Evolutionary conservation across 2,329 filamentous ascomycete genomes (phyloP).

Genomic region (Neurospora crassa): DNA sequence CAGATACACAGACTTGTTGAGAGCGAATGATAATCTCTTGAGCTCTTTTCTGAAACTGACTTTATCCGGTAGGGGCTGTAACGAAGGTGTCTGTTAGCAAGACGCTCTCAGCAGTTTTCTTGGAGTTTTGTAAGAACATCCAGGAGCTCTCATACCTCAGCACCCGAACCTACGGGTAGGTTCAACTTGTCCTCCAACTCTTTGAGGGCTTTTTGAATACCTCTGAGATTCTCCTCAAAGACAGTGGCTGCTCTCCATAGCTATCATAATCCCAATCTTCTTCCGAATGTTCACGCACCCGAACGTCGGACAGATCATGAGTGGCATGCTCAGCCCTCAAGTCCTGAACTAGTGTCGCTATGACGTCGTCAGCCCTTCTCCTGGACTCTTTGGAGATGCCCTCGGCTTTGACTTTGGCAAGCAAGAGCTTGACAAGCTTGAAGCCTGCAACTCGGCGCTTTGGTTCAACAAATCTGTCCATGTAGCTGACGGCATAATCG

Average conservation of each 20-base stretch:
- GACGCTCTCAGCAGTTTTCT: too few species aligned
- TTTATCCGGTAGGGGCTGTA: neutral
- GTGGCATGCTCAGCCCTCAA: neutral
- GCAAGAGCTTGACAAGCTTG: neutral
- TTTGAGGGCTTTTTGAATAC: constrained; percentile 16
- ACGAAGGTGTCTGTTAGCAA: neutral
- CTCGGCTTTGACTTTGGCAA: neutral
- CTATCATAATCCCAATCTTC: neutral
- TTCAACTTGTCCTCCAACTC: constrained; percentile 12
- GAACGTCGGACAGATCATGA: neutral
- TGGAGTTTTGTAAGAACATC: neutral
- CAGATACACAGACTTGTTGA: constrained; percentile 6
- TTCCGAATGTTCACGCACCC: neutral
- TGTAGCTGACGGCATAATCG: neutral
- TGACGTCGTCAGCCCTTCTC: neutral
- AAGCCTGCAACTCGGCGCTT: neutral
- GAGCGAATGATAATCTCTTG: constrained; percentile 8
- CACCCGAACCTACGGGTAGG: neutral
- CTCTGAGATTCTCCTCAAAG: constrained; percentile 18
- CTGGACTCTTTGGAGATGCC: neutral
- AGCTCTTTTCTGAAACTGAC: constrained; percentile 6
- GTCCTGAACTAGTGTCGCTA: neutral
- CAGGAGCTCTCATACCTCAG: neutral
- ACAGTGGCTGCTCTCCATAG: constrained; percentile 11
- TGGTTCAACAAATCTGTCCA: neutral